A percentile compares a stretch with the other conserved stretches of the same genome.
Conservation (phyloP, 2,329 filamentous ascomycete species). For the Albophoma yamanashiensis region DNA sequence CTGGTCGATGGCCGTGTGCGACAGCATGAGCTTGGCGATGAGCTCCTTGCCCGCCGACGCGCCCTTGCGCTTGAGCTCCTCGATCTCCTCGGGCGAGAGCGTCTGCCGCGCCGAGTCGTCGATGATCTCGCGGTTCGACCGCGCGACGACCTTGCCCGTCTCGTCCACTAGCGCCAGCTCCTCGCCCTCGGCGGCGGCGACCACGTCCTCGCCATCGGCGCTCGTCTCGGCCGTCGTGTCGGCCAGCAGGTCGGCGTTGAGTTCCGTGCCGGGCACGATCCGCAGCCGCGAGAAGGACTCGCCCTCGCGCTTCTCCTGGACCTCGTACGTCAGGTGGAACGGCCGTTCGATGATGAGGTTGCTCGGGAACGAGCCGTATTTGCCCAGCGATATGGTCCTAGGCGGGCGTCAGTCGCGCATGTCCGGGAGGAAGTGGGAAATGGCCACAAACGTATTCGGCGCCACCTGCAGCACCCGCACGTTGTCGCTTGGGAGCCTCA, state of each 20-base stretch:
- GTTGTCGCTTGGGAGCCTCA: conserved; percentile 48
- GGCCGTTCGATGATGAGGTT: conserved; percentile 88
- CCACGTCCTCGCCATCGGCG: conserved; percentile 31
- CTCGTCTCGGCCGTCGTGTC: conserved; percentile 23
- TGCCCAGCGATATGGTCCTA: conserved; percentile 79
- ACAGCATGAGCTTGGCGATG: conserved; percentile 84
- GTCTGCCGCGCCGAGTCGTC: conserved; percentile 61
- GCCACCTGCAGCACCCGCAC: conserved; percentile 45
- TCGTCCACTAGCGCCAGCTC: conserved; percentile 33
- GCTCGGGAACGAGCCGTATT: conserved; percentile 83
- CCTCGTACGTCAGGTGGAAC: conserved; percentile 83
- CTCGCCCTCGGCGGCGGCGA: conserved; percentile 25
- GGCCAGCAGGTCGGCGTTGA: conserved; percentile 69
- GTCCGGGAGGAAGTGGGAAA: background rate
- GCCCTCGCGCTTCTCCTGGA: conserved; percentile 59
- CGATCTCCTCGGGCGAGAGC: conserved; percentile 64
- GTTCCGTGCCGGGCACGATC: conserved; percentile 67
- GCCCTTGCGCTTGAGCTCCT: conserved; percentile 62
- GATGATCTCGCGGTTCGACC: conserved; percentile 47
- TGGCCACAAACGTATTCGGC: conserved; percentile 44
- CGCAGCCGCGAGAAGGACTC: conserved; percentile 61
- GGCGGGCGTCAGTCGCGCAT: conserved; percentile 14
- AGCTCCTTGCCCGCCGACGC: conserved; percentile 76
- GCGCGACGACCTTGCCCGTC: conserved; percentile 34
- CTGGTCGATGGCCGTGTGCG: conserved; percentile 81